These are phyloP conservation scores for Candida verbasci DNA, from an alignment of 805 yeast genomes.

Conservation along the genomic window DNA sequence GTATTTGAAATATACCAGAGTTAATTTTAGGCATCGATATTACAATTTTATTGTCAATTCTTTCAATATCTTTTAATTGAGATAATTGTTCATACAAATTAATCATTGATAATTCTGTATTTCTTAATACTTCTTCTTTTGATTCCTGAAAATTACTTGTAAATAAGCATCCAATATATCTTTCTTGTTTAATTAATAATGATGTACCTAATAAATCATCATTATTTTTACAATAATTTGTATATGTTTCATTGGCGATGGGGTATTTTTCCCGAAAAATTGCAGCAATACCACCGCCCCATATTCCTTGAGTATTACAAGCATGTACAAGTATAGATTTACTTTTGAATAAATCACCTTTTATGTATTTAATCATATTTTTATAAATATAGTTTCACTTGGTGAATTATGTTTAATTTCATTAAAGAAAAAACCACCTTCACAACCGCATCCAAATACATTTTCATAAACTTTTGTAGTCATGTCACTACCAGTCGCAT, in stretches of 20 bases:
- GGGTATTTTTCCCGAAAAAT: conserved; percentile 54
- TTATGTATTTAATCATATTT: conserved; percentile 31
- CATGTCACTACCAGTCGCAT: conserved; percentile 6
- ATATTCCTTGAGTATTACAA: conserved; percentile 70
- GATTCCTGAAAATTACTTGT: conserved; percentile 50
- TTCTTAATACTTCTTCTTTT: conserved; percentile 42
- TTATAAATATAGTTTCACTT: conserved; percentile 19
- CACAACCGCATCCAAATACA: conserved; percentile 31
- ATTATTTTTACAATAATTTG: conserved; percentile 33
- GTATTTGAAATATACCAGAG: conserved; percentile 75
- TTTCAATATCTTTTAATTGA: conserved; percentile 5
- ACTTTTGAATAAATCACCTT: conserved; percentile 53
- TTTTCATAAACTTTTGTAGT: conserved; percentile 10
- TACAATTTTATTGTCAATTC: conserved; percentile 13
- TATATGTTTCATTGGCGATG: conserved; percentile 48
- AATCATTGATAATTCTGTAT: conserved; percentile 48
- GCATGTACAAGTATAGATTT: conserved; percentile 58
- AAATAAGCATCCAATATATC: conserved; percentile 62
- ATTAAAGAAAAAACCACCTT: conserved; percentile 24
- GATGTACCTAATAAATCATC: conserved; percentile 51
- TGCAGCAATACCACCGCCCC: conserved; percentile 86
- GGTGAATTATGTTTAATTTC: conserved; percentile 23
- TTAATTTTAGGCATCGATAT: conserved; percentile 74
- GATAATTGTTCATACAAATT: conserved; percentile 44
- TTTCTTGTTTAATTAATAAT: conserved; percentile 35